These are phyloP conservation scores for Exophiala xenobiotica DNA, from an alignment of 2,329 filamentous ascomycete genomes.

Conservation along the genomic window DNA sequence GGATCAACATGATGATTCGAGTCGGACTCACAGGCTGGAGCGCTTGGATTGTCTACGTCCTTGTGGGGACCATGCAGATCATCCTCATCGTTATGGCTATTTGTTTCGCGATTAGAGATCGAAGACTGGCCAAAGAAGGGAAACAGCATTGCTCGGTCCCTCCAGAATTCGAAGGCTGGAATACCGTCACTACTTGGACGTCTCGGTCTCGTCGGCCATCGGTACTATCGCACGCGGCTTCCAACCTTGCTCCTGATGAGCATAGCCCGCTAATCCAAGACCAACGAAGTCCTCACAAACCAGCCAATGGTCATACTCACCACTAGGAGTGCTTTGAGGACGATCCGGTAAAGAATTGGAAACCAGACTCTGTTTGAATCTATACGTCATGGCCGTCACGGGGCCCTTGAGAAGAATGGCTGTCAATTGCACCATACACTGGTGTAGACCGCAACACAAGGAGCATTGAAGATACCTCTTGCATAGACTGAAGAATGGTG, in stretches of 20 bases:
- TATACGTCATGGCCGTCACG: no score
- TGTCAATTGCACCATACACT: no score
- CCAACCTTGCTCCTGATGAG: constrained; percentile 13
- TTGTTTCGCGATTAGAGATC: constrained; percentile 16
- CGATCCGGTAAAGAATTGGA: neutral
- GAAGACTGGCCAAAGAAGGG: constrained; percentile 11
- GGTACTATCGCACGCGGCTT: constrained; percentile 6
- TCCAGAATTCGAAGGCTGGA: constrained; percentile 12
- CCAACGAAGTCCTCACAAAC: neutral
- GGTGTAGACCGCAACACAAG: no score
- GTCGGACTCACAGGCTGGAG: constrained; percentile 12
- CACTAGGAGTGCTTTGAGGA: neutral
- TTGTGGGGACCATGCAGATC: constrained; percentile 17
- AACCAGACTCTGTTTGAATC: no score
- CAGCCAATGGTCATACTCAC: neutral
- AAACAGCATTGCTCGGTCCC: constrained; percentile 13
- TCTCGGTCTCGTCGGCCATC: constrained; percentile 4
- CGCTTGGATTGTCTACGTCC: constrained; percentile 18
- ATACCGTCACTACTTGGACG: constrained; percentile 1
- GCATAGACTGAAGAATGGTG: no score
- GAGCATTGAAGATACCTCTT: no score
- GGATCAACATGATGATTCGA: constrained; percentile 17
- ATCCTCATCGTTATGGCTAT: constrained; percentile 11
- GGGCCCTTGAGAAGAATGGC: no score
- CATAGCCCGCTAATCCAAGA: constrained; percentile 8